Evolutionary conservation across 2,329 filamentous ascomycete genomes (phyloP).

Genomic region (Cercospora citrullina): DNA sequence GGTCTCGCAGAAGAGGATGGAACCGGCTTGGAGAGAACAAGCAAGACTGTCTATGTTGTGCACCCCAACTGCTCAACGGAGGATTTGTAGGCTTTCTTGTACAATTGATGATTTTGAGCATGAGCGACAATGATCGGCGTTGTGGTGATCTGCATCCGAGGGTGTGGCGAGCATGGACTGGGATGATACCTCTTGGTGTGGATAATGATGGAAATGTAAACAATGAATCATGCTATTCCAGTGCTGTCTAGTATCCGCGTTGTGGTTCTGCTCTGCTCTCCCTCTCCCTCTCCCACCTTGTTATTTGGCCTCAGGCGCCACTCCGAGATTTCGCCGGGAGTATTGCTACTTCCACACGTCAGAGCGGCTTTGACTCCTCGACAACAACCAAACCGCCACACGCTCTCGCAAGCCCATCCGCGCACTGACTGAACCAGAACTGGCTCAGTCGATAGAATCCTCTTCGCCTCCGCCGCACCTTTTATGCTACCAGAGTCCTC

Average conservation of each 20-base stretch:
- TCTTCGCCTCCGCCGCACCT: constrained; percentile 44
- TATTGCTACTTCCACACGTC: constrained; percentile 6
- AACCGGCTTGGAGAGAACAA: constrained; percentile 51
- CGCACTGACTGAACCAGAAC: constrained; percentile 53
- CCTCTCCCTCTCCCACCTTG: not conserved
- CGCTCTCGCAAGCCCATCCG: constrained; percentile 11
- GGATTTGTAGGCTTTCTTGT: constrained; percentile 34
- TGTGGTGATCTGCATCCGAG: not conserved
- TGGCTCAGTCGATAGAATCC: constrained; percentile 57
- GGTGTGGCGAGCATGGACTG: not conserved
- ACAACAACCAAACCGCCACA: constrained; percentile 15
- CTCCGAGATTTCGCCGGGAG: not conserved
- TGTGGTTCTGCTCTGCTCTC: not conserved
- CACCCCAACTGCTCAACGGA: constrained; percentile 94
- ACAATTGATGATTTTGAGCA: not conserved
- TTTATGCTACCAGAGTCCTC: constrained; percentile 67
- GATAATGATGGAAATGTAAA: not conserved
- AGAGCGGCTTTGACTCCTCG: not conserved
- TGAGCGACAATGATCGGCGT: not conserved
- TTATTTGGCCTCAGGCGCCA: not conserved
- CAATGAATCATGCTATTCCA: not conserved
- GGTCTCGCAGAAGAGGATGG: constrained; percentile 80
- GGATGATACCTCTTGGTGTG: not conserved
- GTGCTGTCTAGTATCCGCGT: not conserved
- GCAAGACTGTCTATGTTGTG: constrained; percentile 73